Base-by-base conservation (phyloP, 2,329 filamentous ascomycete species). In the Calycina herbarum region DNA sequence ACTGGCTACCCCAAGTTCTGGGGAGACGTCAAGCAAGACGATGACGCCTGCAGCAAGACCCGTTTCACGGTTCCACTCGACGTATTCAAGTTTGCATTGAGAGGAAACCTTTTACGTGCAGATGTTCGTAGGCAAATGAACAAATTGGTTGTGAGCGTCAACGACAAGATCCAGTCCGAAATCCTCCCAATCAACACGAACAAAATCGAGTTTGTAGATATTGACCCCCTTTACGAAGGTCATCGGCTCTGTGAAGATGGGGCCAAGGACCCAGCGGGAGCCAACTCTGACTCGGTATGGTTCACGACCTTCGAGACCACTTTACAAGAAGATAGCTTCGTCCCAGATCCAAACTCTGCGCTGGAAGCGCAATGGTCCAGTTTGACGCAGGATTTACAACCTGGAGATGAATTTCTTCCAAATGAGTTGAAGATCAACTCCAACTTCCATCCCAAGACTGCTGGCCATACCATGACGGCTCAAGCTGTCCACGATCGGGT, bases 231-330 rank as follows among this genome's bases (percentile, higher is more conserved):
- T n/a, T 59, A 35, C 62, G 62, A 59, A 42, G 38, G 35, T 10
- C 56, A 64, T 57, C 62, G 62, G 5, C 59, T 64, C n/a, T 64
- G 62, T 57, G 62, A 60, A 51, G n/a, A 45, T 24, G 57, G 56
- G 8, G 45, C 27, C 17, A 31, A 6, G 7, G 60, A 62, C 24
- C 60, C 60, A 10, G 20, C n/a, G 10, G 48, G 60, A 20, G 24
- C 27, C 45, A 62, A 62, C 27, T 20, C 15, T 24, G 35, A 60
- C 24, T 24, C 31, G 8, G 58, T 48, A 8, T 60, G 58, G 58
- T 48, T 60, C n/a, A 60, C 33, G 20, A 24, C 33, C 20, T 27
- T 60, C 5, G 38, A 42, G 11, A 60, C 58, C 24, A 42, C 10
- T 29, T 38, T 60, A 5, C 29, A 42, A 40, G 58, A 60, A 31